Conservation (phyloP, 345 rosid genomes). For the Conringia planisiliqua region DNA sequence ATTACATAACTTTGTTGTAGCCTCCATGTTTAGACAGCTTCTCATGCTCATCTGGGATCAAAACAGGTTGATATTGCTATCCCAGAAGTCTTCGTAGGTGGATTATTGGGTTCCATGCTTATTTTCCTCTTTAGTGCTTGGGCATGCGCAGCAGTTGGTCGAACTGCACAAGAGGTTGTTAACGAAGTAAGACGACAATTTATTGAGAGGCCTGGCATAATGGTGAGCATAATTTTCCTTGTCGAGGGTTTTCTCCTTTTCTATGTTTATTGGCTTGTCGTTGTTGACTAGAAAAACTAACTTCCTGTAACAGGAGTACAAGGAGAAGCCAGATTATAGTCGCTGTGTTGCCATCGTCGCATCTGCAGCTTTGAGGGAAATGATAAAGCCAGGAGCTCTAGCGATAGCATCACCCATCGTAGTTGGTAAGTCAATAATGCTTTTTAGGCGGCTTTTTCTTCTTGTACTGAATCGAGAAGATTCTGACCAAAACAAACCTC, state of each 20-base stretch:
- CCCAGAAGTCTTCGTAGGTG: slow-evolving; percentile 94
- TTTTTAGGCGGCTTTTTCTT: neutral
- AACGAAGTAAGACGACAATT: slow-evolving; percentile 98
- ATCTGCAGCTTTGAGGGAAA: slow-evolving; percentile 91
- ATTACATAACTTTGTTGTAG: slow-evolving; percentile 1
- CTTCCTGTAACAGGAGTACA: slow-evolving; percentile 59
- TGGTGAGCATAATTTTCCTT: slow-evolving; percentile 48
- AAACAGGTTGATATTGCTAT: slow-evolving; percentile 95
- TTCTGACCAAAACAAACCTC: slow-evolving; percentile 12
- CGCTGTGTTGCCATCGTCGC: slow-evolving; percentile 99
- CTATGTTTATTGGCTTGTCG: slow-evolving; percentile 5
- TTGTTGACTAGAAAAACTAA: slow-evolving; percentile 6
- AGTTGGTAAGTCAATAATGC: slow-evolving; percentile 53
- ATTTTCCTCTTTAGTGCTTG: slow-evolving; percentile 91
- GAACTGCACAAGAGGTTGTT: slow-evolving; percentile 99
- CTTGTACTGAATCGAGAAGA: neutral
- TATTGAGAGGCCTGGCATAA: slow-evolving; percentile 98
- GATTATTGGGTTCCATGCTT: slow-evolving; percentile 95
- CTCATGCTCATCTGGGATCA: neutral
- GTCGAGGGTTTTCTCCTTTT: neutral
- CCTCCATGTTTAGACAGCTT: slow-evolving; percentile 1
- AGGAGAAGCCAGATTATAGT: slow-evolving; percentile 97
- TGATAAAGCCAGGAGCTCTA: slow-evolving; percentile 97
- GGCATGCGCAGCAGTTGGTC: slow-evolving; percentile 97
- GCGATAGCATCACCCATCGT: slow-evolving; percentile 86